Base-by-base conservation (phyloP, 2,329 filamentous ascomycete genomes). In the Helminthosporium solani region DNA sequence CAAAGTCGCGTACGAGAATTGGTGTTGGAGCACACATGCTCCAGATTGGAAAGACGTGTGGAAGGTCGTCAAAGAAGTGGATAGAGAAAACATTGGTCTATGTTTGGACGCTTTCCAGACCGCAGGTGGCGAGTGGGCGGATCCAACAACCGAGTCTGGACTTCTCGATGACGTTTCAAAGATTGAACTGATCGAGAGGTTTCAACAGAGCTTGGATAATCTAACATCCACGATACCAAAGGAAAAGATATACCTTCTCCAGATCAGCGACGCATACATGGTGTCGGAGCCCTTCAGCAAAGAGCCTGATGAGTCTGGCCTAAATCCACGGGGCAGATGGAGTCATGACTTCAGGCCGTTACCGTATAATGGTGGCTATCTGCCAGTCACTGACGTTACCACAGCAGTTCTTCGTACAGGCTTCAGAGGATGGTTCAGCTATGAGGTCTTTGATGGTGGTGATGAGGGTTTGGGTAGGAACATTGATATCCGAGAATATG, bases 61-160 rank as follows among this genome's bases (percentile, higher is more conserved):
- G 85, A 71, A 80, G 2, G 84, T 90, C 11, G 84, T 88, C 3
- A 61, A 78, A 51, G 75, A 74, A 35, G 84, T 84, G 2, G 71
- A 87, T 53, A 70, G 83, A 2, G 73, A 76, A 0, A 90, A 91
- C 50, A 74, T 90, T 9, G 87, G 87, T 0, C 72, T 91, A 0
- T 91, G 87, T 54, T 77, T 92, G 1, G 87, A 92, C 56, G 90
- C 86, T 0, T 91, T 91, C 70, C 86, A 91, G 62, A 85, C 80
- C 2, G 84, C 81, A 0, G 87, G 86, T 0, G 80, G 83, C 1
- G 86, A 91, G 61, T 90, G 81, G 78, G 87, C 75, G 0, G 86
- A 90, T 54, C 87, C 87, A 0, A 84, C 80, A 0, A 87, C 84
- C 0, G 43, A 66, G 1, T 83, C 80, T 0, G 86, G 87, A 0